A percentile compares a stretch with the other conserved stretches of the same genome.
These are phyloP conservation scores for Boletus insuetus DNA, from an alignment of 768 basidiomycete genomes.

Conservation along the genomic window DNA sequence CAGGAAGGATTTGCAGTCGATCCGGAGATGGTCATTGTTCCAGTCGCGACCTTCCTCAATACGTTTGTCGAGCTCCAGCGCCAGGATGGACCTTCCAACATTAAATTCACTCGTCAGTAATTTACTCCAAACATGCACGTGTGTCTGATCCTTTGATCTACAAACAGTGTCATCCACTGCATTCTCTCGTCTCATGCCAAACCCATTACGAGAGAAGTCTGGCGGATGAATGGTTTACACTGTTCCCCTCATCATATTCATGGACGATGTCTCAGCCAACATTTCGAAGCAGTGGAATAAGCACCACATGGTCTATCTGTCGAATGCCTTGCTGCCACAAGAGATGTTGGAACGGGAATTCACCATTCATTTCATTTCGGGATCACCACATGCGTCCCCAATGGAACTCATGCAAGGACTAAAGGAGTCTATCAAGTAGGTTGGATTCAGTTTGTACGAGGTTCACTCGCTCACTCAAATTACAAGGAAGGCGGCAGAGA, in stretches of 20 bases:
- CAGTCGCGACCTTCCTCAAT: constrained; percentile 3
- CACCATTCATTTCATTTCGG: constrained; percentile 26
- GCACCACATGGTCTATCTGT: constrained; percentile 34
- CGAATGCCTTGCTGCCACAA: constrained; percentile 29
- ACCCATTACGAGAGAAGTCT: constrained; percentile 15
- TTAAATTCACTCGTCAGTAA: too few species aligned
- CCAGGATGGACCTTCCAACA: background rate
- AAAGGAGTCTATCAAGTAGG: constrained; percentile 25
- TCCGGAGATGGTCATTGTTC: background rate
- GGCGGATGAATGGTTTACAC: constrained; percentile 20
- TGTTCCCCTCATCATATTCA: constrained; percentile 30
- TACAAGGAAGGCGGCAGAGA: constrained; percentile 1
- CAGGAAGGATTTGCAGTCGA: constrained; percentile 9
- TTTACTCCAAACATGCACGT: too few species aligned
- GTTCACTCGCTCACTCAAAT: background rate
- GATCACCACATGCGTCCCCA: constrained; percentile 34
- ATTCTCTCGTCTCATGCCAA: constrained; percentile 18
- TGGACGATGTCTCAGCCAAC: constrained; percentile 38
- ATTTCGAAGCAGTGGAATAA: constrained; percentile 39
- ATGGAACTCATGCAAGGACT: constrained; percentile 34
- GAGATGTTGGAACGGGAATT: constrained; percentile 33
- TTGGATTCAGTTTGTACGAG: background rate
- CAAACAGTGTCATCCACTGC: background rate
- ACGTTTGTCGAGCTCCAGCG: constrained; percentile 12
- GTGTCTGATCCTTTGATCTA: too few species aligned